Base-by-base conservation (phyloP, 306 rosid species). In the Oemleria cerasiformis region DNA sequence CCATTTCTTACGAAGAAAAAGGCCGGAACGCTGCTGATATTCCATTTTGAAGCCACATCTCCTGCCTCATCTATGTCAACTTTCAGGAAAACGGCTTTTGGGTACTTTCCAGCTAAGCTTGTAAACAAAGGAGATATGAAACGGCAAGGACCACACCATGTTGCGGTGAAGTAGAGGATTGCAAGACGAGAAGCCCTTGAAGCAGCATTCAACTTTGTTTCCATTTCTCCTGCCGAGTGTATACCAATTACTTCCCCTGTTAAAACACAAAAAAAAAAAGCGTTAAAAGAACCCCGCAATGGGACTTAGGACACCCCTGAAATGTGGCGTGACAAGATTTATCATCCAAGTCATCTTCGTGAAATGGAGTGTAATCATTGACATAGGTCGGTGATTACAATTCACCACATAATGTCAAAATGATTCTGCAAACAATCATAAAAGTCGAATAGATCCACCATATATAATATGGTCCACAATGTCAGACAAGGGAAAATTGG, bases 111-210 rank as follows among this genome's bases (percentile, higher is more conserved):
- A 60, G 96, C 96, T 84, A 92, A 83, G 84, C 80, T 86, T 72
- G 87, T 82, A 75, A 73, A 92, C 17, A 84, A 60, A 51, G 97
- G 96, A n/a, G 88, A 81, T 64, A 92, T 81, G 69, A 81, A 48
- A 62, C 90, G 96, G 80, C 97, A 92, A 25, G 97, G 97, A 56
- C 97, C 97, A 50, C 97, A 92, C 97, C 97, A 92, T 17, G 88
- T 79, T 68, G 97, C 96, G n/a, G 97, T 92, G 66, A 92, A 92
- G 70, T 92, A 92, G 73, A 92, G 83, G 67, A 92, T 75, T 25
- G 93, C 70, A 70, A 89, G 71, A 40, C 97, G 86, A 48, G 88
- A 85, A 53, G 88, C 76, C 77, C 43, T 92, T 17, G 92, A 84
- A 42, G 97, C 97, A 72, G 91, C 91, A 68, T 67, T 81, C 80